Conservation (phyloP, 2,329 filamentous ascomycete genomes). For the Aspergillus novoparasiticus region DNA sequence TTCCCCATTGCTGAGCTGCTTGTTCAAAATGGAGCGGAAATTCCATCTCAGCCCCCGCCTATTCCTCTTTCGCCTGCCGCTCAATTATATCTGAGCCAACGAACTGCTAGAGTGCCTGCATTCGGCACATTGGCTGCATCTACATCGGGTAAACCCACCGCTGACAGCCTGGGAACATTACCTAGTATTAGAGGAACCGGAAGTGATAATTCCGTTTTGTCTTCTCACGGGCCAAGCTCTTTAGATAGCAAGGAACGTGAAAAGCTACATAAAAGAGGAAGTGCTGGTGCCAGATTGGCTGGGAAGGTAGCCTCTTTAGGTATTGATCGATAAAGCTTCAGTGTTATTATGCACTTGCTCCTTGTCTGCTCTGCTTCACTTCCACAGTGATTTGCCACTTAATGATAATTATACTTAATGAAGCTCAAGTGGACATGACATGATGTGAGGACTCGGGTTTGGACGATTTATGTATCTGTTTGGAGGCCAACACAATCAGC, state of each 20-base stretch:
- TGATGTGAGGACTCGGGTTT: slow-evolving; percentile 13
- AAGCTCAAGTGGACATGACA: slow-evolving; percentile 18
- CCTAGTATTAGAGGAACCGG: slow-evolving; percentile 52
- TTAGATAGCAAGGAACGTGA: slow-evolving; percentile 60
- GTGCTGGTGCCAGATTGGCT: slow-evolving; percentile 70
- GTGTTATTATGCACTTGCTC: slow-evolving; percentile 10
- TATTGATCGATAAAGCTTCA: slow-evolving; percentile 39
- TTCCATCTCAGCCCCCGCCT: slow-evolving; percentile 73
- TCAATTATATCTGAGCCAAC: slow-evolving; percentile 82
- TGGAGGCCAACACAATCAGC: background rate
- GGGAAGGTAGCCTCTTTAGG: slow-evolving; percentile 50
- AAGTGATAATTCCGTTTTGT: slow-evolving; percentile 27
- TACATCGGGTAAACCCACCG: slow-evolving; percentile 37
- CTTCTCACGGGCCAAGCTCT: slow-evolving; percentile 32
- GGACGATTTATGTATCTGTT: slow-evolving; percentile 12
- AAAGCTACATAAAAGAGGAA: slow-evolving; percentile 76
- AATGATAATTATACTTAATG: slow-evolving; percentile 26
- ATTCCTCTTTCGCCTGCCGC: slow-evolving; percentile 83
- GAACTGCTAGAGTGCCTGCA: slow-evolving; percentile 43
- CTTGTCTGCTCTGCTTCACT: slow-evolving; percentile 12
- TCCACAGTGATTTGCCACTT: slow-evolving; percentile 6
- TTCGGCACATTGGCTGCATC: slow-evolving; percentile 47
- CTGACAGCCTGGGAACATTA: slow-evolving; percentile 64
- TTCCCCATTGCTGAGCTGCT: slow-evolving; percentile 92
- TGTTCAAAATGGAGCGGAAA: slow-evolving; percentile 89